phyloP scores from a whole-genome alignment of 169 alveolate genomes.

The Blepharisma undulans region DNA sequence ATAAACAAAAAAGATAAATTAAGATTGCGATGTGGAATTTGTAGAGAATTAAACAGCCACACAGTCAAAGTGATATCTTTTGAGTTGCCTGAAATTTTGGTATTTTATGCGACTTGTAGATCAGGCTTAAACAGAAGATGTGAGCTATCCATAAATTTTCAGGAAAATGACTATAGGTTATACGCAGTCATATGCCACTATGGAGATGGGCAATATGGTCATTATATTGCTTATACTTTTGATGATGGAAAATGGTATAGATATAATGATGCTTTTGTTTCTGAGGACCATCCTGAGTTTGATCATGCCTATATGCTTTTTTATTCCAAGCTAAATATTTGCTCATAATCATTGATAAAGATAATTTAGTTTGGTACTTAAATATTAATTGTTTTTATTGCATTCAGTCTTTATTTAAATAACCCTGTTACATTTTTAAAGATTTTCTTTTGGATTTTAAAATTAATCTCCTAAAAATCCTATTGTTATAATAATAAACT shows the following conservation, averaged over 20 bases:
- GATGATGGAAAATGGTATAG: neutral
- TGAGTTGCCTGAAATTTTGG: neutral
- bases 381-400: no score
- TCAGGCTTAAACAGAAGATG: neutral
- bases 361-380: no score
- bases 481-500: no score
- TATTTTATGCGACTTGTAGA: neutral
- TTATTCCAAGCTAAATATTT: neutral
- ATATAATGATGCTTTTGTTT: neutral
- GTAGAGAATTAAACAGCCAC: neutral
- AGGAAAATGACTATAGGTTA: neutral
- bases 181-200: neutral
- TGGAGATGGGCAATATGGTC: neutral
- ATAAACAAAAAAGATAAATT: no score
- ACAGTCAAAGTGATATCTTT: neutral
- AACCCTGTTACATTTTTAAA: no score
- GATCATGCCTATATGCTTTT: neutral
- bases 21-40: neutral
- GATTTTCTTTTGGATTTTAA: no score
- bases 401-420: no score
- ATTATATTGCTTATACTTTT: neutral
- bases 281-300: neutral
- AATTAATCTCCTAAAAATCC: no score
- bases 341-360: no score
- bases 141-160: neutral